Evolutionary conservation across 768 basidiomycete genomes (phyloP), one percentile per base, ranked within the genome.

Genomic region (Lyophyllum semitale): DNA sequence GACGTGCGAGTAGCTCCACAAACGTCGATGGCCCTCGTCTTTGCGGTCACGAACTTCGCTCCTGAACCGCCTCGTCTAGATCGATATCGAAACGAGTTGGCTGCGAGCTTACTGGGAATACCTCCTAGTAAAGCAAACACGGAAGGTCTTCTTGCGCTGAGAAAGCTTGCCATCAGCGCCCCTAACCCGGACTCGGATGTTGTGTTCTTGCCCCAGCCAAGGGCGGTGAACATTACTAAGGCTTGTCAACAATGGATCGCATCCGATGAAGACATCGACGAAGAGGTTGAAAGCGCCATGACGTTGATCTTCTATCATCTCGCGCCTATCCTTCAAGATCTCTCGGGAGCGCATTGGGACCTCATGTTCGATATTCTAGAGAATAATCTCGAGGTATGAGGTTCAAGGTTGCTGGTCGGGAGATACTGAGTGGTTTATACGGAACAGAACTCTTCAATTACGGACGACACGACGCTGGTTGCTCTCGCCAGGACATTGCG

Each of bases 301-400:
- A 85, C 89, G 7, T 68, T 85, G 57, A 67, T 97, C 3, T 91
- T 93, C 66, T 71, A 79, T 41, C 78, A 88, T 53, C 76, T 98
- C 1, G 91, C 86, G 1, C 95, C 95, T 2, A 88, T 98, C 51
- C 71, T 98, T 55, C 94, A 98, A 70, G 90, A 85, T 64, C 78
- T 96, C 1, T 76, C 84, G 13, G 97, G 96, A 0, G 75, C 81
- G 0, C 97, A 98, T 69, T 99, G 97, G 97, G 90, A 93, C 46
- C 82, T 95, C 30, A 84, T 95, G 4, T 95, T 92, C 67, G 95
- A 98, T 66, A 70, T 98, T 15, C 66, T 96, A 12, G 95, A 96
- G 69, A 89, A 79, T 55, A 92, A 91, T 63, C 76, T 98, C 2
- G 95, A 98, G 82, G 93, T 93, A 53, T 41, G 80, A 15, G 22